Evolutionary conservation across 305 asterid species (phyloP), one percentile per base, ranked within the genome.

Genomic region (Lippia alba): DNA sequence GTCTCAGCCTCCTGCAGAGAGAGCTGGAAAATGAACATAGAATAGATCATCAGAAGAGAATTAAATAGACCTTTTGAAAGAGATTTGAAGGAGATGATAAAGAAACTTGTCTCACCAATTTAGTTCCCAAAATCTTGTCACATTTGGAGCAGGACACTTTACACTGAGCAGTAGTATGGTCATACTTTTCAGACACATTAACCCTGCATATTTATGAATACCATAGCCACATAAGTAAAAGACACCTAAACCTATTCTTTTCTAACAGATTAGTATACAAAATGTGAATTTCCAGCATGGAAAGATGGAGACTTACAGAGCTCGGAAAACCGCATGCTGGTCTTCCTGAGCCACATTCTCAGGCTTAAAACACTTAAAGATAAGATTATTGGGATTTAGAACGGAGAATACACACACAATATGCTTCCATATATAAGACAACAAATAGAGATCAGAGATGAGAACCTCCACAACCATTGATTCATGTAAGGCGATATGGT

Each of bases 1-100:
- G 74, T 74, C 65, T 67, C 74, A 53, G 67, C 11, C 20, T 9
- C 12, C 70, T 67, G 10, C n/a, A n/a, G n/a, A 60, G 74, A 30
- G 67, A 74, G 12, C 78, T 74, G 74, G 74, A 53, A 44, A 61
- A 51, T 15, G 4, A 44, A 62, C 60, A 34, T 11, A 17, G 16
- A 39, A 34, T 11, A 17, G 16, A 39, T 44, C 49, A 44, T 10
- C 14, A 44, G 10, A 44, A 44, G 9, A 2, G 9, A 1, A 36
- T 36, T 36, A 36, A 36, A 4, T 1, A 36, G 10, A 44, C 3
- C 49, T 44, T 44, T 8, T 44, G 10, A 11, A 4, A 36, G 8
- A 69, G 12, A 55, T 63, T 54, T 20, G 8, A 56, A 44, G 76
- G 76, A 62, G 33, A 51, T 53, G 15, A 57, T 5, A 56, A 15